These are phyloP conservation scores for Physaria fendleri DNA, from an alignment of 345 rosid species.

Conservation along the genomic window DNA sequence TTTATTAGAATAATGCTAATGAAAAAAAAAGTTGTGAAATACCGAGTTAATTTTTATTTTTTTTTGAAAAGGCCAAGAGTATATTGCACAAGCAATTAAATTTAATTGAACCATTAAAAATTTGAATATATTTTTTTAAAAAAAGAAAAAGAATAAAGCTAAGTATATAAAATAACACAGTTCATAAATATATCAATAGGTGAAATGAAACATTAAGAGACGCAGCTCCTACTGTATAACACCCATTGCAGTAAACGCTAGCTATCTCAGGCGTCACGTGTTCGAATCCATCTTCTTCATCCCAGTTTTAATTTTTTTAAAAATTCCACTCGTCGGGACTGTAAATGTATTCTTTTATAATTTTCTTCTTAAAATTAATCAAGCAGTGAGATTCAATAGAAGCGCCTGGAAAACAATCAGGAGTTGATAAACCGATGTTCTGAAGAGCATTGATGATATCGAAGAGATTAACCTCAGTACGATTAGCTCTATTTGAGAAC, in stretches of 20 bases:
- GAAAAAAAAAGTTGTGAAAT: no score
- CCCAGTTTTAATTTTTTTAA: not conserved
- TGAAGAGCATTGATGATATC: constrained; percentile 47
- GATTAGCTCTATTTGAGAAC: constrained; percentile 38
- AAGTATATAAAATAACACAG: no score
- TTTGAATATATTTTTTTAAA: no score
- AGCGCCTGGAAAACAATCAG: constrained; percentile 43
- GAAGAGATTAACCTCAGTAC: constrained; percentile 44
- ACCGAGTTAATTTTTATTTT: no score
- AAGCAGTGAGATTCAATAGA: constrained; percentile 22
- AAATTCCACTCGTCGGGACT: constrained; percentile 6
- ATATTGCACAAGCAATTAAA: no score
- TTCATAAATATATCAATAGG: not conserved
- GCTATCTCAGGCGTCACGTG: not conserved
- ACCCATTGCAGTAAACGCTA: not conserved
- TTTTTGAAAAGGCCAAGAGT: no score
- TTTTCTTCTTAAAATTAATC: constrained; percentile 15
- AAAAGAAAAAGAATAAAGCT: no score
- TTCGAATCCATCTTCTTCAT: constrained; percentile 3
- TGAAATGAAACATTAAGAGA: rapidly evolving
- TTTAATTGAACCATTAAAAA: no score
- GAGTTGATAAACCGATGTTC: constrained; percentile 26
- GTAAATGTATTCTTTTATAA: not conserved
- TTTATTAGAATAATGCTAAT: no score
- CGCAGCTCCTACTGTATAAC: constrained; percentile 6